phyloP scores from a whole-genome alignment of 331 rosid genomes.

The Stylosanthes scabra region DNA sequence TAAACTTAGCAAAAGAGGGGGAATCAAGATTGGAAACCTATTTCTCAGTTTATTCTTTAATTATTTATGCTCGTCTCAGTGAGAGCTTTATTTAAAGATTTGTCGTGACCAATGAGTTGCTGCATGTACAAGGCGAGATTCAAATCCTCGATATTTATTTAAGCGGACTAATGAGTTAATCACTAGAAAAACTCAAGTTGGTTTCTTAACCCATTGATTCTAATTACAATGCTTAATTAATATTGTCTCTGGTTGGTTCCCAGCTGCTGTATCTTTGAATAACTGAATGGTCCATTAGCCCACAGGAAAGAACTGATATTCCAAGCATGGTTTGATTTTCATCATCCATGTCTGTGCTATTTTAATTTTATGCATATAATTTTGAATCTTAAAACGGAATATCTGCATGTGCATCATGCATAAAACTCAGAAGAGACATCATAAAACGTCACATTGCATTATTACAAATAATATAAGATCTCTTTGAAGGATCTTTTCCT shows the following conservation, averaged over 20 bases:
- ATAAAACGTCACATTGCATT: not conserved
- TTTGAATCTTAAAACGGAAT: conserved; percentile 32
- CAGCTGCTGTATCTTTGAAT: conserved; percentile 33
- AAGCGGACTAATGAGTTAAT: too few species aligned
- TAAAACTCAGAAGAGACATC: not conserved
- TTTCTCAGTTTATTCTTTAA: too few species aligned
- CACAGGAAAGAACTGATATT: conserved; percentile 26
- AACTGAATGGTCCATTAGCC: conserved; percentile 25
- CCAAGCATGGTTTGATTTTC: conserved; percentile 27
- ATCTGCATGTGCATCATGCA: conserved; percentile 28
- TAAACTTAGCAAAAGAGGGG: not conserved
- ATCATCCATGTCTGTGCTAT: conserved; percentile 19
- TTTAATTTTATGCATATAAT: conserved; percentile 20
- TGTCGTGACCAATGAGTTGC: too few species aligned
- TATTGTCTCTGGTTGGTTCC: conserved; percentile 31
- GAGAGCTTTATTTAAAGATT: too few species aligned
- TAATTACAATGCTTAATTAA: conserved; percentile 26
- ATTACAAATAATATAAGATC: too few species aligned
- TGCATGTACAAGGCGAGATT: too few species aligned
- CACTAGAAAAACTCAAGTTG: too few species aligned
- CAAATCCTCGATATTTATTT: too few species aligned
- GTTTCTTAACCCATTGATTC: conserved; percentile 36
- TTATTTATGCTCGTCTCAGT: too few species aligned
- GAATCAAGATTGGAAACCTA: conserved; percentile 28
- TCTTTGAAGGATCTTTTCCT: too few species aligned